Evolutionary conservation across 2,329 filamentous ascomycete genomes (phyloP), one percentile per base, ranked within the genome.

Genomic region (Elsinoe necatrix): DNA sequence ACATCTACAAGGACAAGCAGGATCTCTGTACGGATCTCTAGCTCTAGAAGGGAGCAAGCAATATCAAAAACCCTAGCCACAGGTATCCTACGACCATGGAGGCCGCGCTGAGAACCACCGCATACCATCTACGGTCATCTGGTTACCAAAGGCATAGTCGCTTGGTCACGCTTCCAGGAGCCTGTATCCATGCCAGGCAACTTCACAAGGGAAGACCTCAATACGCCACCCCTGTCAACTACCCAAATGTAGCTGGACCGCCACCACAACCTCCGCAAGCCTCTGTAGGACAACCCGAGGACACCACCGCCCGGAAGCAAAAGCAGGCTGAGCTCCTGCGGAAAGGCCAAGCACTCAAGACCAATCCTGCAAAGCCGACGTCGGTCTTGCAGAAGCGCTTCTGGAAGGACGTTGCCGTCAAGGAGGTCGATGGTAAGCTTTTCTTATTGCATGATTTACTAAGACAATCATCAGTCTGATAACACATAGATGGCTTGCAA

Each of bases 321-420:
- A 72, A 75, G 60, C 77, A 81, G 65, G 74, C 74, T 2, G 75
- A 78, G 59, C 64, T 75, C 31, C 67, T 80, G 58, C 67, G 73
- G 59, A 67, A 73, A 64, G 74, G 73, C 3, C 73, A 76, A 60
- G 68, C 75, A 60, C 61, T 73, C 54, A 72, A 69, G 50, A 59
- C 70, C 2, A 67, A 72, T 54, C 70, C 74, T 2, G 64, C 68
- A 29, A 77, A 78, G 61, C 75, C 77, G 1, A 67, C 69, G 16
- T 73, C 69, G 34, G 66, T 80, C 57, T 77, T 84, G 66, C 78
- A 77, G 66, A 87, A 84, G 74, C 80, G 91, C 55, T 96, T 96
- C 75, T 97, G 92, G 92, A 89, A 86, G 70, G 81, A 93, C 67
- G 89, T 93, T 1, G 71, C 78, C 59, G 83, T 96, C 35, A 77